These are phyloP conservation scores for Coffea humblotiana DNA, from an alignment of 305 asterid species.

Conservation along the genomic window DNA sequence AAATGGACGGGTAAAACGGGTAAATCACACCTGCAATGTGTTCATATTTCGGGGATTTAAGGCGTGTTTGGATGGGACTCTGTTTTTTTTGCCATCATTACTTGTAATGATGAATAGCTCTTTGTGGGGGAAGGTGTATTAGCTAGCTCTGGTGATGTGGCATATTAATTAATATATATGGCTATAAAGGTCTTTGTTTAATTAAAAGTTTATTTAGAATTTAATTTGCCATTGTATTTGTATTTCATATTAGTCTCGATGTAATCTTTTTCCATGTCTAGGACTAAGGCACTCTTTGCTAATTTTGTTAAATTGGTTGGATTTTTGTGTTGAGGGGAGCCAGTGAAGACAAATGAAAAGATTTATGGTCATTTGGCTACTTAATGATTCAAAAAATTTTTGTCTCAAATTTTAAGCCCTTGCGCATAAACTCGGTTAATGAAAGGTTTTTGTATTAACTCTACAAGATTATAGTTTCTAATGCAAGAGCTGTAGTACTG, in stretches of 20 bases:
- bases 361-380: too few relatives aligned
- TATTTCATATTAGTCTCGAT: background rate
- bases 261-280: background rate
- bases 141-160: background rate
- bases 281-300: too few relatives aligned
- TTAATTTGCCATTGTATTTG: background rate
- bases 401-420: too few relatives aligned
- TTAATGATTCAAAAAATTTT: too few relatives aligned
- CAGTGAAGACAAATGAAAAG: too few relatives aligned
- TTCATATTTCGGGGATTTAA: constrained; percentile 9
- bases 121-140: background rate
- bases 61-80: constrained; percentile 18
- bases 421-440: too few relatives aligned
- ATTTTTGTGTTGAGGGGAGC: too few relatives aligned
- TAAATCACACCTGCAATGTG: constrained; percentile 16
- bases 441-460: too few relatives aligned
- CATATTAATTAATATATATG: constrained; percentile 1
- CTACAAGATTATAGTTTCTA: too few relatives aligned
- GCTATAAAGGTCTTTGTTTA: background rate
- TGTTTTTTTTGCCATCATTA: background rate
- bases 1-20: constrained; percentile 45
- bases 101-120: constrained; percentile 9
- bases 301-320: too few relatives aligned
- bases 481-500: too few relatives aligned
- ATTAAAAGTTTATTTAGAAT: background rate